Evolutionary conservation across 1,284 basidiomycete genomes (phyloP), one percentile per base, ranked within the genome.

Genomic region (Moniliella sp.): DNA sequence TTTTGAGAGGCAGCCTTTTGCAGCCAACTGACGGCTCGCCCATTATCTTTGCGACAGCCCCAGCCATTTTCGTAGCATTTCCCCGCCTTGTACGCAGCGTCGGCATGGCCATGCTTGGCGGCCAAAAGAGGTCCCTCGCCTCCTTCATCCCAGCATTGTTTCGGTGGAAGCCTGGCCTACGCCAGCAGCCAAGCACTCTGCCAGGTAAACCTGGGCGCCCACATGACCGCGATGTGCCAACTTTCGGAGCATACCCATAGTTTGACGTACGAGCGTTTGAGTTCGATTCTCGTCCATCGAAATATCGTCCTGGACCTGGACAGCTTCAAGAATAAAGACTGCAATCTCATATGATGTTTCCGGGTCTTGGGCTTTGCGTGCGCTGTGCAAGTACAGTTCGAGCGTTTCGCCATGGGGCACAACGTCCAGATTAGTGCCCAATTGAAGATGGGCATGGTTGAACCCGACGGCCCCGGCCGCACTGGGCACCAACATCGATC

Each of bases 281-380:
- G 25, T 13, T n/a, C n/a, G n/a, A n/a, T n/a, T n/a, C n/a, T n/a
- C n/a, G n/a, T n/a, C n/a, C n/a, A n/a, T n/a, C n/a, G n/a, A n/a
- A n/a, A n/a, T n/a, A n/a, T n/a, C n/a, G n/a, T n/a, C n/a, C n/a
- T n/a, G n/a, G n/a, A n/a, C n/a, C n/a, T n/a, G n/a, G n/a, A n/a
- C n/a, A n/a, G n/a, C n/a, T n/a, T n/a, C n/a, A n/a, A 97, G 77
- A 78, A 93, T 86, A 67, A 97, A 94, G 10, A 88, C 82, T 32
- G 86, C 82, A 50, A n/a, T 88, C 62, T 97, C 88, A 65, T 88
- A 97, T 60, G 88, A 86, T 37, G 93, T 68, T 57, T 91, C 81
- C 0, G 88, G 86, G 62, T 97, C 84, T 65, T 93, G 84, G 0
- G 84, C 91, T 67, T 94, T 97, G 66, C 91, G 93, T 15, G 88